Evolutionary conservation across 2,329 filamentous ascomycete genomes (phyloP).

Genomic region (Fusarium sp.): DNA sequence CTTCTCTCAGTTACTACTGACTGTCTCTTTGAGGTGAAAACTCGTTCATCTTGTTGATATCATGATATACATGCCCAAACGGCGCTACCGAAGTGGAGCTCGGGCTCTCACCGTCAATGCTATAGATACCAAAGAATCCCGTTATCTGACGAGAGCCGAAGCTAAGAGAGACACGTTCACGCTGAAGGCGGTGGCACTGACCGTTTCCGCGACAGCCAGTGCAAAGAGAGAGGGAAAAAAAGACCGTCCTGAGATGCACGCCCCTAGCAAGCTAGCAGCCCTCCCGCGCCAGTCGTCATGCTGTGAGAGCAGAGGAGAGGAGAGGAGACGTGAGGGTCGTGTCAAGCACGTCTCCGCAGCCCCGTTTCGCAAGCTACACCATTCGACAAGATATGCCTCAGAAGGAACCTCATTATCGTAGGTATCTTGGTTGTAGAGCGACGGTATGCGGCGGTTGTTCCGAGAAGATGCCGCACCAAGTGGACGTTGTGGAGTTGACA

Average conservation of each 20-base stretch:
- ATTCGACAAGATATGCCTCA: conserved; percentile 35
- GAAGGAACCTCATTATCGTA: conserved; percentile 5
- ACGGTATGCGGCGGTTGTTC: conserved; percentile 28
- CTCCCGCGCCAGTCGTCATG: conserved; percentile 24
- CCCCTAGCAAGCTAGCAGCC: conserved; percentile 7
- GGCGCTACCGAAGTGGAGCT: conserved; percentile 37
- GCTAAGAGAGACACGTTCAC: conserved; percentile 16
- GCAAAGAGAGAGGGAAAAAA: conserved; percentile 1
- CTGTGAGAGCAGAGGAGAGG: too few species aligned
- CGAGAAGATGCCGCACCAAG: conserved; percentile 37
- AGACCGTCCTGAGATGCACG: background rate
- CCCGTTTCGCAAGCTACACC: conserved; percentile 35
- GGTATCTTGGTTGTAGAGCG: conserved; percentile 22
- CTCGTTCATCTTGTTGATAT: conserved; percentile 35
- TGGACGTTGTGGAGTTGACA: conserved; percentile 18
- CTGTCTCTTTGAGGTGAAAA: conserved; percentile 31
- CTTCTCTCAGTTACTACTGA: conserved; percentile 5
- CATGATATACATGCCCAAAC: conserved; percentile 25
- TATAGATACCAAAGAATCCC: conserved; percentile 4
- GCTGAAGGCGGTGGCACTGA: conserved; percentile 13
- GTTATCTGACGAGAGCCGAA: conserved; percentile 23
- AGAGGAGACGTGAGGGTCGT: conserved; percentile 28
- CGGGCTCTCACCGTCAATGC: conserved; percentile 36
- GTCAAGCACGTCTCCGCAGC: conserved; percentile 25
- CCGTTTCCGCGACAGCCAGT: conserved; percentile 31